Conservation (phyloP, 768 basidiomycete species). For the Amylocystis lapponica region DNA sequence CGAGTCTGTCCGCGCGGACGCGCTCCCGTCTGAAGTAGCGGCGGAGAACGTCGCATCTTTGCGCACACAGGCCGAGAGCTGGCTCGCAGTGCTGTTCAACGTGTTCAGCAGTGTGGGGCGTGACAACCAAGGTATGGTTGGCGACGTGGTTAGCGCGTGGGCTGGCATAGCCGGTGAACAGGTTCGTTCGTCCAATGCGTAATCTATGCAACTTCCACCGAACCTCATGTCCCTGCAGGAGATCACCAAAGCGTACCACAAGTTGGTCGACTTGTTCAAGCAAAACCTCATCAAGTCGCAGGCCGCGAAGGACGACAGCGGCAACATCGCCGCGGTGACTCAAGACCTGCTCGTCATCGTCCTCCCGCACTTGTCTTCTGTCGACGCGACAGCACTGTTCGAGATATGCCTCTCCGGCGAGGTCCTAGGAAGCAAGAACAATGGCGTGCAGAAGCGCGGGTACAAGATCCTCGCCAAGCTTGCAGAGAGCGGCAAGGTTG, state of each 20-base stretch:
- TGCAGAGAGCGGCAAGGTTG: constrained; percentile 56
- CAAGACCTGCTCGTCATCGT: constrained; percentile 85
- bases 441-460: constrained; percentile 90
- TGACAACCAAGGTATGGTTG: constrained; percentile 70
- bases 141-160: constrained; percentile 89
- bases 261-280: constrained; percentile 67
- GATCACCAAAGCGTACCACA: constrained; percentile 73
- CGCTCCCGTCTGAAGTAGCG: constrained; percentile 55
- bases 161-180: constrained; percentile 68
- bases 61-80: constrained; percentile 77
- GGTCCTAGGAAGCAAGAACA: constrained; percentile 73
- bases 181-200: constrained; percentile 33
- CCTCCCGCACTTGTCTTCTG: constrained; percentile 61
- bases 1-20: constrained; percentile 22
- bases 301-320: constrained; percentile 28
- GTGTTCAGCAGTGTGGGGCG: constrained; percentile 85
- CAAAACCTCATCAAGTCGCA: constrained; percentile 47
- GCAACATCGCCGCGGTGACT: constrained; percentile 53
- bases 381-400: constrained; percentile 62
- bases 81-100: constrained; percentile 94
- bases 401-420: constrained; percentile 59
- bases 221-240: constrained; percentile 38
- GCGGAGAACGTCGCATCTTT: constrained; percentile 65
- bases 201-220: neutral
- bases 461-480: constrained; percentile 83